A percentile compares a stretch with the other conserved stretches of the same genome.
Conservation (phyloP, 2,329 filamentous ascomycete genomes). For the Blumeria hordei region DNA sequence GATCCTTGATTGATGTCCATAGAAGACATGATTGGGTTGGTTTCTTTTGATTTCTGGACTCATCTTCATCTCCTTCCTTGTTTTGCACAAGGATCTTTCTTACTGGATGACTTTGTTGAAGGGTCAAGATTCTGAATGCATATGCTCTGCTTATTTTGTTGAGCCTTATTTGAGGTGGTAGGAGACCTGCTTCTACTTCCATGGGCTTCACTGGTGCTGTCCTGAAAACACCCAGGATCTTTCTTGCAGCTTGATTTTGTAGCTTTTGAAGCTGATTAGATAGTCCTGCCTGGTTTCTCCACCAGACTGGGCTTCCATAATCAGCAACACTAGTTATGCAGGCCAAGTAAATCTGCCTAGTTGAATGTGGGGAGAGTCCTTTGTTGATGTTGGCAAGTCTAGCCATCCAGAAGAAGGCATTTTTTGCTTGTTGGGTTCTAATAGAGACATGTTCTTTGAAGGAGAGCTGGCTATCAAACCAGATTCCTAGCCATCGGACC, state of each 20-base stretch:
- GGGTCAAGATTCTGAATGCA: neutral
- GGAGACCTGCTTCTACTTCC: neutral
- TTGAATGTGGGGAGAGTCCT: neutral
- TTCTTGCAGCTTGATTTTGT: neutral
- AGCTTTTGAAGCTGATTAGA: neutral
- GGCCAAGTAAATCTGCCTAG: neutral
- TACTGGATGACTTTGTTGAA: neutral
- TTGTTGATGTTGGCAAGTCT: neutral
- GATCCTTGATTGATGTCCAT: neutral
- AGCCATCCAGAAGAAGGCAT: neutral
- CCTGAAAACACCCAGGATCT: neutral
- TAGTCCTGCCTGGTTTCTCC: neutral
- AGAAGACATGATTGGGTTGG: neutral
- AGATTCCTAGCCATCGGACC: neutral
- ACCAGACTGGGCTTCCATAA: neutral
- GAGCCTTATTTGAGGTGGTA: neutral
- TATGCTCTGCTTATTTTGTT: neutral
- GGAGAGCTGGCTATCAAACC: neutral
- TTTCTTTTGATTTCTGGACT: neutral
- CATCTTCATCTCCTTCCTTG: too few relatives aligned
- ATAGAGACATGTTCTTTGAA: neutral
- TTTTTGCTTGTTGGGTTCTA: neutral
- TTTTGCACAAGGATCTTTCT: neutral
- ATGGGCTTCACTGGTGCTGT: neutral
- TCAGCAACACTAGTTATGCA: neutral